Evolutionary conservation across 129 eudicot genomes (phyloP), one percentile per base, ranked within the genome.

Genomic region (Arctium minus): DNA sequence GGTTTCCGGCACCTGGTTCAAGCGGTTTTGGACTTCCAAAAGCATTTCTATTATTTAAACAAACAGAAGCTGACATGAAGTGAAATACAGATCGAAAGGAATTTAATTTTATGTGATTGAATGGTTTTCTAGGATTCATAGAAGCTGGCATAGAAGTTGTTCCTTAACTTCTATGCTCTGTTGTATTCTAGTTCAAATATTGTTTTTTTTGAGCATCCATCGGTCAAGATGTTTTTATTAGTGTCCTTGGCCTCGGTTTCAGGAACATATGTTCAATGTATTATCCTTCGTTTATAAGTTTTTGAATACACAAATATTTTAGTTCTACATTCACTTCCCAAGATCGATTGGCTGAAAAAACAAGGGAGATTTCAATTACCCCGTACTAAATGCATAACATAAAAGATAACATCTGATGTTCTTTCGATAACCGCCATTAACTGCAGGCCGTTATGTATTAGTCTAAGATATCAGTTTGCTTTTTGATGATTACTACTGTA

Each of bases 1-100:
- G 92, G 91, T 18, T 89, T 93, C 31, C 68, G 92, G 77, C 93
- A 93, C 75, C 91, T 93, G 88, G 86, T 93, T 75, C 70, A 79
- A 82, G 92, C 85, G 4, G 79, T 93, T 85, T 72, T 91, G 86
- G 88, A 88, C n/a, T 93, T 87, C 72, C 97, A 93, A 70, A 79
- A 89, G 80, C 83, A 81, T 46, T 86, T 44, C 29, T 81, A 73
- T 74, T 88, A 91, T 81, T 80, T 93, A 80, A 88, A 88, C 70
- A 91, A 83, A 85, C 80, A 64, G 81, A 91, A 91, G 89, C 73
- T 79, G 72, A 38, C 80, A 64, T 79, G 80, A 70, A 81, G 74
- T 39, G 44, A 72, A 44, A 40, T 79, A 15, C n/a, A 67, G 75
- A 56, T 79, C 13, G 75, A n/a, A 31, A 30, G 35, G 67, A 37